A percentile compares a stretch with the other conserved stretches of the same genome.
Conservation (phyloP, 106 monocot genomes). For the Phalaenopsis equestris region DNA sequence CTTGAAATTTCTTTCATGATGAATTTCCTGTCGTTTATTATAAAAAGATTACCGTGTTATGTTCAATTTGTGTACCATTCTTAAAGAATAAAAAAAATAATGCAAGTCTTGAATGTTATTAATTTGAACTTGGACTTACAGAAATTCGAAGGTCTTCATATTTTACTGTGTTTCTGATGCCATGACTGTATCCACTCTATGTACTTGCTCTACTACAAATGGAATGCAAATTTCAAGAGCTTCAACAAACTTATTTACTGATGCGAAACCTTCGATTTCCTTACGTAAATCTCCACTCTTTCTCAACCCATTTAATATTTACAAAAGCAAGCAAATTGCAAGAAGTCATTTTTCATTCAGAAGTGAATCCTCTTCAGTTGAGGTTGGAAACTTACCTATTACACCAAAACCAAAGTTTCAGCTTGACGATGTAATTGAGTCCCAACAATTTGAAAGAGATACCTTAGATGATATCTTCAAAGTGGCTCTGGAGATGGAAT, state of each 20-base stretch:
- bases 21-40: not conserved
- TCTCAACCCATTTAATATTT: not conserved
- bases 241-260: not conserved
- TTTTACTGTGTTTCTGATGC: not conserved
- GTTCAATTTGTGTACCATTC: not conserved
- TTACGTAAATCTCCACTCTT: not conserved
- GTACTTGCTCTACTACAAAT: not conserved
- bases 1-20: not conserved
- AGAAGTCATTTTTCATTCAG: not conserved
- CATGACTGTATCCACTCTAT: not conserved
- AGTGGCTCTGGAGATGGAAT: slow-evolving; percentile 85
- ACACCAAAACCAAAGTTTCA: slow-evolving; percentile 35
- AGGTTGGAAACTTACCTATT: slow-evolving; percentile 9
- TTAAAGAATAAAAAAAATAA: not conserved
- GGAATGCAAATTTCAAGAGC: slow-evolving; percentile 3
- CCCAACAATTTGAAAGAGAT: slow-evolving; percentile 88
- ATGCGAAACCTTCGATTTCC: not conserved
- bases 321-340: not conserved
- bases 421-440: slow-evolving; percentile 81
- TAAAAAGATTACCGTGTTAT: not conserved
- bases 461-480: slow-evolving; percentile 64
- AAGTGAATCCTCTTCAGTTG: slow-evolving; percentile 9
- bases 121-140: not conserved
- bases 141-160: slow-evolving; percentile 1
- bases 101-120: not conserved